Evolutionary conservation across 345 rosid species (phyloP), one percentile per base, ranked within the genome.

Genomic region (Acer campestre): DNA sequence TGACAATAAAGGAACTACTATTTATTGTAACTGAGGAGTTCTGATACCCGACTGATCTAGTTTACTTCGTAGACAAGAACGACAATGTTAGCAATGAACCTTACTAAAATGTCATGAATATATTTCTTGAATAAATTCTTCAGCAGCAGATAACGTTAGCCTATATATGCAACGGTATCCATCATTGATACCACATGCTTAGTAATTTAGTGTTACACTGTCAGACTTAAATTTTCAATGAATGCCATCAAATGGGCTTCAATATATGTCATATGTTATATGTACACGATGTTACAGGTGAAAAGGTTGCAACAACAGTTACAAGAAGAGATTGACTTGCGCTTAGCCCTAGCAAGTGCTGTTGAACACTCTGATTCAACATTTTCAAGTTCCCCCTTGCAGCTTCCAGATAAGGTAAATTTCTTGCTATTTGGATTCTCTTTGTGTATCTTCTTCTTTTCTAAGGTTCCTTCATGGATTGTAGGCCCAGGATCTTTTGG

Each of bases 401-500:
- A 87, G 75, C 92, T 94, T 79, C 95, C 98, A 0, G 86, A 90
- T 49, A 86, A 90, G 91, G 98, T 94, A 46, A 74, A 58, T 71
- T 70, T 78, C 78, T 77, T 38, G 18, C 17, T 59, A 29, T 63
- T 44, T 81, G 46, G 66, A 10, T 76, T 75, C 73, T 49, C 44
- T 38, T 64, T 23, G 48, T 77, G 53, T 78, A 23, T 64, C 4
- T 51, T 35, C 29, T 73, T 75, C 46, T 67, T 67, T 25, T 75
- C 75, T 79, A 22, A 73, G 68, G 72, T 44, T 73, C 65, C 55
- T 16, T 62, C 12, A 20, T 38, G 63, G 77, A 70, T 72, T 79
- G 73, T 83, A 93, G 98, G 93, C 93, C 49, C 90, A 85, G 80
- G 97, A 91, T 83, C 89, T 94, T 74, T 70, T 93, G 80, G 97